phyloP scores from a whole-genome alignment of 1,139 yeast genomes.

The Zygosaccharomyces pseudobailii region DNA sequence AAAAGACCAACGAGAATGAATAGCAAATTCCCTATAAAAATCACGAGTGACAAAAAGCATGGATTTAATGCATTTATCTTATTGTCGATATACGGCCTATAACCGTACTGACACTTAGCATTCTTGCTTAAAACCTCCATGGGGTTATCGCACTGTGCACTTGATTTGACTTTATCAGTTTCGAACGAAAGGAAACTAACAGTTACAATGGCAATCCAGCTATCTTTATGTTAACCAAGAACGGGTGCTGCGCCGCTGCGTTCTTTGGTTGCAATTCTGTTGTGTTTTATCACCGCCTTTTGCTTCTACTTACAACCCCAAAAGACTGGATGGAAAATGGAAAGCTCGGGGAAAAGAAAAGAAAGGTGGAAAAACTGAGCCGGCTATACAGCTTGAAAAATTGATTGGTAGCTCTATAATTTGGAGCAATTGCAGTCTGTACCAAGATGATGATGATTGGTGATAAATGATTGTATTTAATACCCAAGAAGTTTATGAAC shows the following conservation, averaged over 20 bases:
- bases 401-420: no score
- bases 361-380: not conserved
- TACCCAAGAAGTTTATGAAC: not conserved
- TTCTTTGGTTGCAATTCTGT: not conserved
- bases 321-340: not conserved
- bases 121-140: not conserved
- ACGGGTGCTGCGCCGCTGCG: not conserved
- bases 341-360: not conserved
- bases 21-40: conserved; percentile 20
- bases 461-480: no score
- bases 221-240: not conserved
- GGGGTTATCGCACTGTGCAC: not conserved
- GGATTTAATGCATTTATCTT: conserved; percentile 53
- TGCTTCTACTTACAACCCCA: not conserved
- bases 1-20: conserved; percentile 32
- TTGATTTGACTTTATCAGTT: no score
- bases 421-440: no score
- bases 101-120: conserved; percentile 16
- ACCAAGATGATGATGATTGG: no score
- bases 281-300: not conserved
- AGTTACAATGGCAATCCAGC: not conserved
- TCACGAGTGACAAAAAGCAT: conserved; percentile 43
- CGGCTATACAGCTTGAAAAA: no score
- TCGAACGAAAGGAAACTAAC: not conserved
- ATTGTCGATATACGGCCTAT: conserved; percentile 26